phyloP scores from a whole-genome alignment of 129 eudicot genomes.

The Pulicaria dysenterica region DNA sequence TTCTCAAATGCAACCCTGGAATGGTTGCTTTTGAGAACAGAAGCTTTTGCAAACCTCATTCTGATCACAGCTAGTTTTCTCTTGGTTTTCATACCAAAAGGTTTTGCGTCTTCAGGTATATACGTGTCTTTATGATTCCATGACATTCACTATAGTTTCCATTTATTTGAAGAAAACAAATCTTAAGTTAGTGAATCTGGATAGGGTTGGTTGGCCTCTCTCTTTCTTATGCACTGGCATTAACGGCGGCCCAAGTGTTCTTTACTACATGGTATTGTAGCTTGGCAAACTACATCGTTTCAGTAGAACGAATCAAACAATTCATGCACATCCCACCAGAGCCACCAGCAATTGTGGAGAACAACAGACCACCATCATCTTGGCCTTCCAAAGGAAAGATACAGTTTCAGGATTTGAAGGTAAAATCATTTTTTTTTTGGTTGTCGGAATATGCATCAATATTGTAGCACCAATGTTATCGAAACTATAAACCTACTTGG shows the following conservation, averaged over 20 bases:
- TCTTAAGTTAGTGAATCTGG: neutral
- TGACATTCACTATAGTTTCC: neutral
- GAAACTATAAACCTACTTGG: neutral
- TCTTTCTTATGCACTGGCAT: conserved; percentile 73
- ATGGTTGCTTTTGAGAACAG: conserved; percentile 74
- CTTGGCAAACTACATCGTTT: conserved; percentile 59
- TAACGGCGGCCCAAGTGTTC: conserved; percentile 65
- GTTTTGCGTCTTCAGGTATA: conserved; percentile 64
- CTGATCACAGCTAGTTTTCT: conserved; percentile 64
- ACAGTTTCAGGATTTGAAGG: conserved; percentile 65
- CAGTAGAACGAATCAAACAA: conserved; percentile 78
- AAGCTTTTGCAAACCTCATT: conserved; percentile 62
- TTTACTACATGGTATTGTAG: conserved; percentile 66
- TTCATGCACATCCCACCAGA: conserved; percentile 77
- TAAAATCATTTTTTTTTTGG: conserved; percentile 18
- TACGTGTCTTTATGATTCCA: neutral
- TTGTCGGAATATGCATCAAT: neutral
- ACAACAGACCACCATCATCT: conserved; percentile 62
- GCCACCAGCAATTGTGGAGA: conserved; percentile 66
- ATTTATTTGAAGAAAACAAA: neutral
- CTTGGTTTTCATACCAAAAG: conserved; percentile 56
- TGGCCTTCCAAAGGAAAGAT: conserved; percentile 81
- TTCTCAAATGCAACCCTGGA: conserved; percentile 72
- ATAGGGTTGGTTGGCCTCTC: conserved; percentile 84
- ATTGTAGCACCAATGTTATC: neutral